Conservation (phyloP, 331 rosid genomes). For the Stylosanthes scabra region DNA sequence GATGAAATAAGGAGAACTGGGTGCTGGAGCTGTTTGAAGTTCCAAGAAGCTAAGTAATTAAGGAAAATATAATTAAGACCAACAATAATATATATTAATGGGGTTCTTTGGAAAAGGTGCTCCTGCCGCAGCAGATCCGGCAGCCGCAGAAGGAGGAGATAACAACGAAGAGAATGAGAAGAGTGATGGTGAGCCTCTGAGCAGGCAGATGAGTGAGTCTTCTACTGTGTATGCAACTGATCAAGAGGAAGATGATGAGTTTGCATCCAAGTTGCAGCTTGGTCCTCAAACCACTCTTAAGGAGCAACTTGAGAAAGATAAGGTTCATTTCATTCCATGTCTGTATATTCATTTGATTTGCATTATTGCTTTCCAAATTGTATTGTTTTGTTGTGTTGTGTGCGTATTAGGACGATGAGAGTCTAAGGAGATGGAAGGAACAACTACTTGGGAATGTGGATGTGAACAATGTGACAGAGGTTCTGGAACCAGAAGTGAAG, state of each 20-base stretch:
- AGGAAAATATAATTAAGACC: too few species aligned
- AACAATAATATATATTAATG: slow-evolving; percentile 31
- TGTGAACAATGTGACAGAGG: slow-evolving; percentile 73
- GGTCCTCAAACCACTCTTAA: slow-evolving; percentile 85
- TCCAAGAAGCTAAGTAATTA: slow-evolving; percentile 40
- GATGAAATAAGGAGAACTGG: slow-evolving; percentile 46
- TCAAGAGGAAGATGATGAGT: slow-evolving; percentile 73
- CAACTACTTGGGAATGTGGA: slow-evolving; percentile 92
- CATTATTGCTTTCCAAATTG: too few species aligned
- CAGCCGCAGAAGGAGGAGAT: not conserved
- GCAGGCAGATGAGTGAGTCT: slow-evolving; percentile 57
- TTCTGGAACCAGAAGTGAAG: slow-evolving; percentile 91
- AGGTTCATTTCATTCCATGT: slow-evolving; percentile 43
- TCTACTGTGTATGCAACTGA: slow-evolving; percentile 57
- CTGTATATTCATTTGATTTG: not conserved
- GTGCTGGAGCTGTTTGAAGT: slow-evolving; percentile 52
- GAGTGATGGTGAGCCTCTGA: slow-evolving; percentile 29
- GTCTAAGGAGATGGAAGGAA: slow-evolving; percentile 89
- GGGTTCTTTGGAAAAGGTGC: slow-evolving; percentile 47
- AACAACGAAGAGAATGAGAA: slow-evolving; percentile 31
- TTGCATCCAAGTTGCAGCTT: slow-evolving; percentile 59
- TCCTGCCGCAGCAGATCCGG: not conserved
- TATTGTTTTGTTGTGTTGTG: not conserved
- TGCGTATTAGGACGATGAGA: slow-evolving; percentile 84
- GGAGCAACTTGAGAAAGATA: slow-evolving; percentile 88